Percentiles rank a stretch among this genome's conserved stretches.
Evolutionary conservation across 805 yeast species (phyloP).

Genomic region (Vanderwaltozyma yarrowii): DNA sequence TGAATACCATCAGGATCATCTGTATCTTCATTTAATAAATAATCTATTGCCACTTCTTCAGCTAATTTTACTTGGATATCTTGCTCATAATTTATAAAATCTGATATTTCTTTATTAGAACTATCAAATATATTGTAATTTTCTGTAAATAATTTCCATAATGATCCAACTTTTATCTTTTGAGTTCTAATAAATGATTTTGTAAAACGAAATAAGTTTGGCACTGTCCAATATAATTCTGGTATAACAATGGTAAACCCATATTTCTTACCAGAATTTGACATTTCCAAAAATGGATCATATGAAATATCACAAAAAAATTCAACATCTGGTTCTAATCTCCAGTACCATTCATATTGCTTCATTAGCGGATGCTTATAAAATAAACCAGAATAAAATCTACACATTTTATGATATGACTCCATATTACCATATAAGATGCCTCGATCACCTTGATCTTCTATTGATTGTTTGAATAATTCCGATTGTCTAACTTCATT

Average conservation of each 20-base stretch:
- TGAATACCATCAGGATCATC: constrained; percentile 26
- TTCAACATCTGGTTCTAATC: constrained; percentile 89
- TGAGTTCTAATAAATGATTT: constrained; percentile 44
- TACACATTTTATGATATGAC: constrained; percentile 89
- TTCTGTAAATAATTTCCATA: constrained; percentile 60
- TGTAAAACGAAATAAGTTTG: constrained; percentile 69
- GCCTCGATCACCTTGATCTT: constrained; percentile 70
- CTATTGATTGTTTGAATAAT: constrained; percentile 44
- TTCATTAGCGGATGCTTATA: constrained; percentile 66
- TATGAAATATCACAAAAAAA: constrained; percentile 86
- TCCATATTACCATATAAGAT: constrained; percentile 76
- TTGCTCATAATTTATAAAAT: constrained; percentile 21
- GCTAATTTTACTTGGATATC: constrained; percentile 20
- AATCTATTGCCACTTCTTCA: constrained; percentile 27
- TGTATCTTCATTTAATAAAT: constrained; percentile 12
- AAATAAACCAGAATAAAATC: constrained; percentile 80
- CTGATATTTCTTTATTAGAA: constrained; percentile 17
- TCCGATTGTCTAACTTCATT: constrained; percentile 12
- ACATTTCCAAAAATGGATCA: constrained; percentile 85
- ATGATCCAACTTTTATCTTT: constrained; percentile 41
- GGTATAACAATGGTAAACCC: constrained; percentile 76
- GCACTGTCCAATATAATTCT: constrained; percentile 75
- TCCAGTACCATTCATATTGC: constrained; percentile 85
- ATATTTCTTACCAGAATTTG: constrained; percentile 53
- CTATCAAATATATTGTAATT: constrained; percentile 31